These are phyloP conservation scores for Ganoderma sp. DNA, from an alignment of 1,284 basidiomycete genomes.

Conservation along the genomic window DNA sequence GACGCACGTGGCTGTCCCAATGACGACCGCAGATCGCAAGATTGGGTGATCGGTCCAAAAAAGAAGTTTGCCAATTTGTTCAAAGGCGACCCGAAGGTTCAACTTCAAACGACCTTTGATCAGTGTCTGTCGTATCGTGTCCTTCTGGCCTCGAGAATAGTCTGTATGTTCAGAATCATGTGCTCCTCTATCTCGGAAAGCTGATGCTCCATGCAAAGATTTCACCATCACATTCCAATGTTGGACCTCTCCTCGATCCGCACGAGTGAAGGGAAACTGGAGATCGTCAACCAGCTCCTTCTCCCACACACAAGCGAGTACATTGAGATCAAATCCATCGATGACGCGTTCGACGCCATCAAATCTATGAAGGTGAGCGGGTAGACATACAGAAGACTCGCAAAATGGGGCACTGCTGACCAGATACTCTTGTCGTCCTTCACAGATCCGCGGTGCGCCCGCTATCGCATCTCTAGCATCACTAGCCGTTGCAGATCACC, in stretches of 20 bases:
- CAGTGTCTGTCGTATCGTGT: not conserved
- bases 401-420: slow-evolving; percentile 5
- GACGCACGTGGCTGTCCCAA: slow-evolving; percentile 23
- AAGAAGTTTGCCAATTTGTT: slow-evolving; percentile 23
- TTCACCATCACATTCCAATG: slow-evolving; percentile 18
- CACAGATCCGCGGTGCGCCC: slow-evolving; percentile 88
- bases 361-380: slow-evolving; percentile 84
- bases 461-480: slow-evolving; percentile 93
- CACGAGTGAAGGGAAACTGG: slow-evolving; percentile 67
- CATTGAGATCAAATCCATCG: slow-evolving; percentile 70
- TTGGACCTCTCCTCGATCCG: slow-evolving; percentile 64
- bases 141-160: not conserved
- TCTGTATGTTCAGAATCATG: not conserved
- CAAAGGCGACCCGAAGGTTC: not conserved
- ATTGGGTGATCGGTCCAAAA: slow-evolving; percentile 27
- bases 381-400: slow-evolving; percentile 20
- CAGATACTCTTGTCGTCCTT: not conserved
- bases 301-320: slow-evolving; percentile 83
- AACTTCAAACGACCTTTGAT: not conserved
- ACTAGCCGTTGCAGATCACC: slow-evolving; percentile 73
- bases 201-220: not conserved
- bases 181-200: not conserved
- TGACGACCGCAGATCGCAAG: slow-evolving; percentile 22
- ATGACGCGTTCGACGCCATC: slow-evolving; percentile 89
- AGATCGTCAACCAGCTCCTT: slow-evolving; percentile 87